A percentile compares a stretch with the other conserved stretches of the same genome.
Conservation (phyloP, 805 yeast species). For the Pichia deserticola region DNA sequence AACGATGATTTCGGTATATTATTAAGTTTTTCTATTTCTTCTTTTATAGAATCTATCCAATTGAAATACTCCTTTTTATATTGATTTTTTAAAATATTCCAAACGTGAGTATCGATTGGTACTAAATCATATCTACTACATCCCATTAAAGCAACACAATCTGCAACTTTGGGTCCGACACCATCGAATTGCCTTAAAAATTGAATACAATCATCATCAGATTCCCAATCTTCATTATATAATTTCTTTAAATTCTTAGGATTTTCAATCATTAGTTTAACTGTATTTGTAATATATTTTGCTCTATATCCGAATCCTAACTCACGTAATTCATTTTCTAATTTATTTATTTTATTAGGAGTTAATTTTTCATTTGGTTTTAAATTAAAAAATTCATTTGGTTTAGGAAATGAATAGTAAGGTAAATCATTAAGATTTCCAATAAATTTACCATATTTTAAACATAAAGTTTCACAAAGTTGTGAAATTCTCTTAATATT, state of each 20-base stretch:
- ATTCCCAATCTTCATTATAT: constrained; percentile 7
- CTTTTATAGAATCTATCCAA: constrained; percentile 79
- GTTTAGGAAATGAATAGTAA: constrained; percentile 70
- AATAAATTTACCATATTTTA: constrained; percentile 58
- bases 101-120: constrained; percentile 94
- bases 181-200: constrained; percentile 65
- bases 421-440: constrained; percentile 44
- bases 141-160: constrained; percentile 90
- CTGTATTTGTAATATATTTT: constrained; percentile 75
- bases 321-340: constrained; percentile 32
- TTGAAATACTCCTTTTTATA: constrained; percentile 45
- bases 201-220: constrained; percentile 40
- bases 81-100: constrained; percentile 79
- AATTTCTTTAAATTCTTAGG: constrained; percentile 31
- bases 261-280: constrained; percentile 42
- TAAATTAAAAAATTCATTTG: constrained; percentile 37
- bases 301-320: constrained; percentile 89
- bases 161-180: constrained; percentile 97
- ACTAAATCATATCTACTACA: constrained; percentile 80
- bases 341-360: constrained; percentile 7
- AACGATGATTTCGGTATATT: neutral
- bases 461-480: constrained; percentile 79
- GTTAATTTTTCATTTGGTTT: constrained; percentile 10
- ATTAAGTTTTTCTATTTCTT: neutral
- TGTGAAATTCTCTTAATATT: constrained; percentile 88